These are phyloP conservation scores for Cerioporus squamosus DNA, from an alignment of 1,284 basidiomycete genomes.

Conservation along the genomic window DNA sequence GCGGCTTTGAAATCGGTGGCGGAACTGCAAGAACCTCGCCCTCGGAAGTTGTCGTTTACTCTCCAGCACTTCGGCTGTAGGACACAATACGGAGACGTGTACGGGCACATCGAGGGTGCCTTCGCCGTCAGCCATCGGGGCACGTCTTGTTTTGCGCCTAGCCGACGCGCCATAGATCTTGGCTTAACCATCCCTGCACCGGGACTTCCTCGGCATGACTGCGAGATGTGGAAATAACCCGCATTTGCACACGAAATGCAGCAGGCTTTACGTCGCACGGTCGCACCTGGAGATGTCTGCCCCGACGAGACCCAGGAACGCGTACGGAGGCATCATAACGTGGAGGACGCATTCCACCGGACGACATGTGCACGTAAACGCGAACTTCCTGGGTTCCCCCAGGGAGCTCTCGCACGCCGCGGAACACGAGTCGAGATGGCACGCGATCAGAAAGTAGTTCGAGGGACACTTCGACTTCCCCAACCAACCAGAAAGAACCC, in stretches of 20 bases:
- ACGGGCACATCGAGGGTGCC: not conserved
- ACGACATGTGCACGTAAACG: conserved; percentile 5
- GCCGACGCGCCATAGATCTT: not conserved
- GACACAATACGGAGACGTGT: not conserved
- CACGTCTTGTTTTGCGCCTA: too few relatives aligned
- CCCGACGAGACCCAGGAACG: not conserved
- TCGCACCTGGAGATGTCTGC: too few relatives aligned
- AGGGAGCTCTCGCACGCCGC: too few relatives aligned
- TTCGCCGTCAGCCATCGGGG: not conserved
- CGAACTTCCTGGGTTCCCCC: not conserved
- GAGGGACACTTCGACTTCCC: not conserved
- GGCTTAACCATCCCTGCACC: not conserved
- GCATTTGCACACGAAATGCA: too few relatives aligned
- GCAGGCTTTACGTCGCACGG: too few relatives aligned
- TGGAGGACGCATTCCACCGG: conserved; percentile 1
- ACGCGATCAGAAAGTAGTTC: not conserved
- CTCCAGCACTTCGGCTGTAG: too few relatives aligned
- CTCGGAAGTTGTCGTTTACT: too few relatives aligned
- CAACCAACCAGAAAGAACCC: not conserved
- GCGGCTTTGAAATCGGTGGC: too few relatives aligned
- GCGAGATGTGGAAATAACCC: too few relatives aligned
- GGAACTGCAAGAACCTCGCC: too few relatives aligned
- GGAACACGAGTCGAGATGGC: too few relatives aligned
- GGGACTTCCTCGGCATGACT: not conserved
- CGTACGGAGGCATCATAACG: conserved; percentile 10